Evolutionary conservation across 805 yeast species (phyloP), one percentile per base, ranked within the genome.

Genomic region (Komagataella kurtzmanii): DNA sequence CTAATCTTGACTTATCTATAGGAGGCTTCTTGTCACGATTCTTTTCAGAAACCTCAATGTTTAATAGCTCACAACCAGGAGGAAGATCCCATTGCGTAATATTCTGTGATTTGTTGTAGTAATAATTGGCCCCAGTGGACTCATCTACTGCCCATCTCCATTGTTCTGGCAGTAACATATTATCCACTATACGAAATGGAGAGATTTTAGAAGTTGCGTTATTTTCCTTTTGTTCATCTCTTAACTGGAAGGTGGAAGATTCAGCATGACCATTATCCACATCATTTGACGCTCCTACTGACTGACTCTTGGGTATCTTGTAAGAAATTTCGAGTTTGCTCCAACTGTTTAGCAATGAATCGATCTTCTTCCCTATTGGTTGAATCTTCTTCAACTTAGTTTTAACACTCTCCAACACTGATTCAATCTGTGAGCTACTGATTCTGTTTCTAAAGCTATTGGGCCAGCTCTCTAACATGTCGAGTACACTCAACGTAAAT

Each of bases 291-390:
- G 3, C 17, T 17, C n/a, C 45, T 23, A 17, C 24, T 44, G 19
- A 19, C 23, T 12, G 66, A 45, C 73, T 74, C 58, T 90, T 83
- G 1, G 95, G 90, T 50, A 91, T 90, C 47, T 93, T 76, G 61
- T 83, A 86, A n/a, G 89, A 90, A 77, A 87, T 80, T 61, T 85
- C 83, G 54, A 87, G 75, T 23, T 69, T 69, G 47, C 81, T 70
- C 97, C 97, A 91, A 52, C 73, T 82, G 0, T 73, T 69, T 24
- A 87, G 59, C 44, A 91, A 65, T 5, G 64, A 63, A 2, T 63
- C 53, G 3, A 83, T 73, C 40, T 30, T 30, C 14, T 14, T 8
- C 10, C 40, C 40, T 30, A 30, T 30, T 10, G 40, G 6, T 6
- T 10, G 6, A 51, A 73, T 65, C 1, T 51, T 52, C 56, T 64